Conservation (phyloP, 2,329 filamentous ascomycete species). For the Orbilia oligospora region DNA sequence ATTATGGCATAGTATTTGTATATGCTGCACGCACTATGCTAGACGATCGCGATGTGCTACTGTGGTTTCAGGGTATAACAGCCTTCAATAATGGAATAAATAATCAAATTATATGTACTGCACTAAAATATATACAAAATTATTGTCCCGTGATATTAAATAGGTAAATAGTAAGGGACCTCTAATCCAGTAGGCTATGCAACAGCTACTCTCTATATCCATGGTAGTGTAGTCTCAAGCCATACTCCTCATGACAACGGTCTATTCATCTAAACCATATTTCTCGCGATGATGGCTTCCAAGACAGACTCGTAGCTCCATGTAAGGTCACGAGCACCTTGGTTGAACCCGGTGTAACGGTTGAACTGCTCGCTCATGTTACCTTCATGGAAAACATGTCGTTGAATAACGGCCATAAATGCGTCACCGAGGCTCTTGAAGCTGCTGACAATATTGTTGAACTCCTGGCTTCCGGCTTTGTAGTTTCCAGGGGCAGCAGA, state of each 20-base stretch:
- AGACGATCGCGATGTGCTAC: no score
- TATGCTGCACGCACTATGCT: no score
- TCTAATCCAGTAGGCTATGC: background rate
- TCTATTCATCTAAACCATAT: constrained; percentile 22
- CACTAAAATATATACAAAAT: background rate
- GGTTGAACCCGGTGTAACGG: constrained; percentile 68
- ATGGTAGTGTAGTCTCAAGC: background rate
- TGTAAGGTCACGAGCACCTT: constrained; percentile 75
- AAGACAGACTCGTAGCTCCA: constrained; percentile 82
- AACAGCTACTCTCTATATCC: no score
- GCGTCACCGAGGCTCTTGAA: constrained; percentile 76
- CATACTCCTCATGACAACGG: background rate
- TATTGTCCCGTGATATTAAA: background rate
- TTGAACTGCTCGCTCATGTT: constrained; percentile 78
- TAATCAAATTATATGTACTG: constrained; percentile 3
- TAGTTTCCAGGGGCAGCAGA: constrained; percentile 76
- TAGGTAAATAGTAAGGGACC: background rate
- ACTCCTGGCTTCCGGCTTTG: constrained; percentile 72
- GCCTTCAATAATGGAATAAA: background rate
- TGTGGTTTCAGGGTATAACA: background rate
- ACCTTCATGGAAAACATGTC: constrained; percentile 74
- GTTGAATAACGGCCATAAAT: constrained; percentile 70
- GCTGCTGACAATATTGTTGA: constrained; percentile 72
- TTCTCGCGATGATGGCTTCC: constrained; percentile 67
- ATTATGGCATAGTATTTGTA: no score